Conservation (phyloP, 352 stramenopile genomes). For the Phytophthora kernoviae region DNA sequence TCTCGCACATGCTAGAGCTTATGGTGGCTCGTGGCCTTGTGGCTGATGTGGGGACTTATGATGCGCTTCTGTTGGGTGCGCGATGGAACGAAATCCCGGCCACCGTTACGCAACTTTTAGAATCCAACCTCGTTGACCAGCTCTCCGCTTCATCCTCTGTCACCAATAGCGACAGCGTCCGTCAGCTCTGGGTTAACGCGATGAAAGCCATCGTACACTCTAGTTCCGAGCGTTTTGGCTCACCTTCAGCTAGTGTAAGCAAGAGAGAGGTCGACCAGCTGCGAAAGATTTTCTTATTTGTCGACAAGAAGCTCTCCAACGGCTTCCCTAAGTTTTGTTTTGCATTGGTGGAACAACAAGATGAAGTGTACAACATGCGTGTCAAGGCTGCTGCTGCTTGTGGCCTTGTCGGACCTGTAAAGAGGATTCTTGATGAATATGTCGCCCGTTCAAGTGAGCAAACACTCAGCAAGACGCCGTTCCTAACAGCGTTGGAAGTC, state of each 20-base stretch:
- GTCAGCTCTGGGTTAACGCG: conserved; percentile 54
- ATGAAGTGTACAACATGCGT: conserved; percentile 63
- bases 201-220: conserved; percentile 74
- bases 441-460: conserved; percentile 37
- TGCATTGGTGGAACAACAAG: conserved; percentile 43
- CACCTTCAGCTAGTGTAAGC: conserved; percentile 43
- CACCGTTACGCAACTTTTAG: conserved; percentile 59
- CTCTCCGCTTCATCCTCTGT: conserved; percentile 20
- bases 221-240: conserved; percentile 60
- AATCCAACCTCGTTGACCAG: conserved; percentile 49
- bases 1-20: conserved; percentile 57
- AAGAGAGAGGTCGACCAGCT: conserved; percentile 51
- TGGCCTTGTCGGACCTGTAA: conserved; percentile 45
- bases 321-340: conserved; percentile 63
- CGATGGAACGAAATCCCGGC: conserved; percentile 71
- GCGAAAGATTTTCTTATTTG: conserved; percentile 57
- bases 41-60: conserved; percentile 62
- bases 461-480: conserved; percentile 33
- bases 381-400: conserved; percentile 62
- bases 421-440: conserved; percentile 71
- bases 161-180: conserved; percentile 42
- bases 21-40: conserved; percentile 61
- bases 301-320: conserved; percentile 61
- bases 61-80: conserved; percentile 61
- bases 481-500: conserved; percentile 57